phyloP scores from a whole-genome alignment of 1,139 yeast species.

The Blastobotrys elegans region DNA sequence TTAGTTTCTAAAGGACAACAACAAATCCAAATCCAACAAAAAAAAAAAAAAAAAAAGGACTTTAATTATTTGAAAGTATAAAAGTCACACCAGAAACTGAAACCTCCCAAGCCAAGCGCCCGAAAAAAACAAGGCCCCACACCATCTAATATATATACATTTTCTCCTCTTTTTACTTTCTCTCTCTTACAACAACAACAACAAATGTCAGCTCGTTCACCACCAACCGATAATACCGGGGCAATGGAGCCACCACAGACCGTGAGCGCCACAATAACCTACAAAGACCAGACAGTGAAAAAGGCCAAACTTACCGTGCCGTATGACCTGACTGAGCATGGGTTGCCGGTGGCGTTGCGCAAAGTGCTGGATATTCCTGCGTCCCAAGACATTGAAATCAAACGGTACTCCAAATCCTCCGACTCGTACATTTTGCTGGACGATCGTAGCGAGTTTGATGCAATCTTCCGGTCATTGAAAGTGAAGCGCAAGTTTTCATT shows the following conservation, averaged over 20 bases:
- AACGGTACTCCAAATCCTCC: slow-evolving; percentile 28
- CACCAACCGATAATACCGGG: slow-evolving; percentile 1
- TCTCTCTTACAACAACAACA: neutral
- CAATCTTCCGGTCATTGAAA: slow-evolving; percentile 42
- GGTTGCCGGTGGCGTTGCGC: slow-evolving; percentile 12
- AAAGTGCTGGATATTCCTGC: slow-evolving; percentile 9
- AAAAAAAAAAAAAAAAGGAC: slow-evolving; percentile 1
- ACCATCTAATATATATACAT: neutral
- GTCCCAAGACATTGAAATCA: slow-evolving; percentile 13
- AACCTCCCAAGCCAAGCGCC: no score
- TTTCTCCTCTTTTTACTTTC: neutral
- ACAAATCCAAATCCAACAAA: no score
- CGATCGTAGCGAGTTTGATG: slow-evolving; percentile 41
- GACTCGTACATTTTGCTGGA: slow-evolving; percentile 42
- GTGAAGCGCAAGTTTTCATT: slow-evolving; percentile 33
- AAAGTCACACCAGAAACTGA: no score
- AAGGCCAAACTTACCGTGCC: slow-evolving; percentile 14
- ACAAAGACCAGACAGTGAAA: slow-evolving; percentile 7
- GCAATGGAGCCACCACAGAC: slow-evolving; percentile 5
- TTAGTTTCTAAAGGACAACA: no score
- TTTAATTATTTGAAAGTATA: no score
- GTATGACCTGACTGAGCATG: slow-evolving; percentile 13
- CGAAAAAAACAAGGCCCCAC: neutral
- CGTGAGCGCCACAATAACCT: slow-evolving; percentile 6
- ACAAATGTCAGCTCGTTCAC: neutral